phyloP scores from a whole-genome alignment of 108 stramenopile genomes.

The Fistulifera pelliculosa region DNA sequence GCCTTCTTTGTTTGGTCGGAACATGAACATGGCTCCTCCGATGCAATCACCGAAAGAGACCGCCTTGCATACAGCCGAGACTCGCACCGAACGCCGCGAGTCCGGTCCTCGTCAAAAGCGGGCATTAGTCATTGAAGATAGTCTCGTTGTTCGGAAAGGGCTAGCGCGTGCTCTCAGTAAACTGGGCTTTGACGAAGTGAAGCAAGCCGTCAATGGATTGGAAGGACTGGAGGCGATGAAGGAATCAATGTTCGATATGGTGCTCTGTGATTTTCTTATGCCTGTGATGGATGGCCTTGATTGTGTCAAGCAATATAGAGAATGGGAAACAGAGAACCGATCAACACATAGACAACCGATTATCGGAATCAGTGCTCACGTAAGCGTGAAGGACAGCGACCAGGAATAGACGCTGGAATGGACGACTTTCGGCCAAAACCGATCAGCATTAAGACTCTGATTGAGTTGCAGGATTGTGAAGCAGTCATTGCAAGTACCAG shows the following conservation, averaged over 20 bases:
- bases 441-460: constrained; percentile 40
- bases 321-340: constrained; percentile 44
- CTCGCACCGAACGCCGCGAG: background rate
- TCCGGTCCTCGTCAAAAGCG: constrained; percentile 4
- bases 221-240: constrained; percentile 52
- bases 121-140: constrained; percentile 59
- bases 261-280: constrained; percentile 75
- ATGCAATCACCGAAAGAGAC: background rate
- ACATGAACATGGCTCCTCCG: background rate
- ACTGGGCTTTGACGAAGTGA: constrained; percentile 42
- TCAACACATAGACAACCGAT: constrained; percentile 41
- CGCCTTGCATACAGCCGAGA: background rate
- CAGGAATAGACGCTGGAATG: constrained; percentile 56
- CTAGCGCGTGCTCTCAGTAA: constrained; percentile 41
- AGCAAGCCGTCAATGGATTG: constrained; percentile 59
- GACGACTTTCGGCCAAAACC: constrained; percentile 55
- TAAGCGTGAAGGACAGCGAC: constrained; percentile 35
- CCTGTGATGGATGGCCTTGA: constrained; percentile 80
- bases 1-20: background rate
- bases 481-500: background rate
- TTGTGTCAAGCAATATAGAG: constrained; percentile 55
- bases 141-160: constrained; percentile 53
- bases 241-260: constrained; percentile 41
- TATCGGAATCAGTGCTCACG: constrained; percentile 65
- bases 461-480: constrained; percentile 25